Base-by-base conservation (phyloP, 768 basidiomycete species). In the Flagelloscypha sp. region DNA sequence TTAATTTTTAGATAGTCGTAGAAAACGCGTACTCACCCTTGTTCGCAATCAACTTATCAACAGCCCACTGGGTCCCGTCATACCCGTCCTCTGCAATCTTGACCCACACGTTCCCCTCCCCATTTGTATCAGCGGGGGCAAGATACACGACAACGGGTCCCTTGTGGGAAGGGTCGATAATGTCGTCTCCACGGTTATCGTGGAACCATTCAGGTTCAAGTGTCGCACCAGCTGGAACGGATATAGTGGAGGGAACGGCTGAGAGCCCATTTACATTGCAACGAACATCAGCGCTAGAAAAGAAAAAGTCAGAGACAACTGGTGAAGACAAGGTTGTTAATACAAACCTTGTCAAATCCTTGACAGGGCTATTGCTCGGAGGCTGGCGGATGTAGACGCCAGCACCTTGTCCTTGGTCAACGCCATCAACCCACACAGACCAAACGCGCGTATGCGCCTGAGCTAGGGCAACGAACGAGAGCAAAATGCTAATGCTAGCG, bases 121-220 rank as follows among this genome's bases (percentile, higher is more conserved):
- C 27, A 25, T 11, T 5, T 3, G 8, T 25, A 23, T 9, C 34
- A n/a, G 44, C 41, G 22, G 54, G 50, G 2, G 58, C 50, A 24
- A 62, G 54, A 36, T 59, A 62, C 1, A 62, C 57, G 34, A 49
- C 41, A 28, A 62, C 56, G 20, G 59, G 59, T 7, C 59, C 59
- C 23, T 59, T 48, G 39, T 62, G 59, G 16, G 59, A 59, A 15
- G 43, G 28, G 13, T 50, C 58, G 38, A 62, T 62, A 36, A 62
- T 62, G 45, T 62, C 58, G 35, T 62, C 59, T 33, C 49, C 44
- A 23, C 59, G 59, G 31, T 58, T 61, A 41, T 51, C 41, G 23
- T 61, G 59, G 41, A 53, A 52, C 59, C 59, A 61, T 35, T 61
- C 59, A 32, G 59, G 59, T 12, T 54, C 59, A 17, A 61, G 38